Conservation (phyloP, 2,329 filamentous ascomycete species). For the Fusarium sacchari region DNA sequence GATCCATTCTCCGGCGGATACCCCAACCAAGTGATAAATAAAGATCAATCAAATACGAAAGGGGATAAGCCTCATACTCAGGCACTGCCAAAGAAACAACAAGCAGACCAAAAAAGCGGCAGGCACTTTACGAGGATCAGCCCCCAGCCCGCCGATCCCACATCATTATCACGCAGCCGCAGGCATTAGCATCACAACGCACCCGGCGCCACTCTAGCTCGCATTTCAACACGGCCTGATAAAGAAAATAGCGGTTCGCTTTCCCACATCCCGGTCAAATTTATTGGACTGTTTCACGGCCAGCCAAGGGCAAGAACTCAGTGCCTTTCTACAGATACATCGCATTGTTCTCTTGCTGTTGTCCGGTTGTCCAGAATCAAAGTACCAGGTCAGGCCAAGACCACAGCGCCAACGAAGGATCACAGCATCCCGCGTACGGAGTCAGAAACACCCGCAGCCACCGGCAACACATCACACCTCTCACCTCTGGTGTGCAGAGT, state of each 20-base stretch:
- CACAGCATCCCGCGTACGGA: slow-evolving; percentile 24
- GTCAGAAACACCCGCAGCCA: slow-evolving; percentile 17
- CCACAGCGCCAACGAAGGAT: slow-evolving; percentile 21
- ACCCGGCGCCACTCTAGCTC: slow-evolving; percentile 12
- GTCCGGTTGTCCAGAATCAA: slow-evolving; percentile 24
- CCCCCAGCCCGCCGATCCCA: slow-evolving; percentile 28
- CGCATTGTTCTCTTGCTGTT: slow-evolving; percentile 27
- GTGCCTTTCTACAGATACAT: slow-evolving; percentile 16
- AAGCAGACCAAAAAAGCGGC: slow-evolving; percentile 6
- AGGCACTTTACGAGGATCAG: slow-evolving; percentile 24
- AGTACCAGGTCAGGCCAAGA: slow-evolving; percentile 16
- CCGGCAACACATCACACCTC: slow-evolving; percentile 13
- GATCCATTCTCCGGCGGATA: background rate
- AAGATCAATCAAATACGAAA: slow-evolving; percentile 34
- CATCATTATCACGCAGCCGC: slow-evolving; percentile 29
- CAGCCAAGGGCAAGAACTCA: slow-evolving; percentile 37
- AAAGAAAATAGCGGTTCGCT: slow-evolving; percentile 15
- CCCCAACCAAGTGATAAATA: slow-evolving; percentile 14
- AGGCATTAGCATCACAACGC: slow-evolving; percentile 14
- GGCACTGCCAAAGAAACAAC: slow-evolving; percentile 6
- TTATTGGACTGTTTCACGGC: slow-evolving; percentile 35
- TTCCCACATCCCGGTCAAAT: slow-evolving; percentile 18
- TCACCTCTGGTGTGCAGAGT: slow-evolving; percentile 23
- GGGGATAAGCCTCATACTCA: slow-evolving; percentile 40
- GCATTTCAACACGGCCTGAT: slow-evolving; percentile 13